Conservation (phyloP, 2,329 filamentous ascomycete genomes). For the Aspergillus japonicus region DNA sequence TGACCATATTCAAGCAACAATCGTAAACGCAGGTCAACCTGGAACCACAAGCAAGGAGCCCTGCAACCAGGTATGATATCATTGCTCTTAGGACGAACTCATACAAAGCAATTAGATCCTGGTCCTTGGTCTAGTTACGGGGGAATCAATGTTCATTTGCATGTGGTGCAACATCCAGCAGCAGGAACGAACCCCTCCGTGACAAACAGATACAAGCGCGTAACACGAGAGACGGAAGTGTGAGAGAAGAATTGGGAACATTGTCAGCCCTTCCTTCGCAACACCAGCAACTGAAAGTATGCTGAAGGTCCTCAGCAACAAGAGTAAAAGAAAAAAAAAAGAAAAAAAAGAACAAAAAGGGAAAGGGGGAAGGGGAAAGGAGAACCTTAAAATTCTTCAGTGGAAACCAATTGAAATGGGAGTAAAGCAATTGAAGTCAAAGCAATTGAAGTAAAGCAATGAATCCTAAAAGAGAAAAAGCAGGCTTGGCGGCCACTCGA, state of each 20-base stretch:
- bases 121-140: background rate
- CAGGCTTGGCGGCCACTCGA: conserved; percentile 17
- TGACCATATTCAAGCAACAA: background rate
- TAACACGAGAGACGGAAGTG: too few species aligned
- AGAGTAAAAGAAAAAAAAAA: too few species aligned
- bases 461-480: background rate
- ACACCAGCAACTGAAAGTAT: background rate
- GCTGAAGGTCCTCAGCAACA: background rate
- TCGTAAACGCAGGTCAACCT: background rate
- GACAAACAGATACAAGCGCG: too few species aligned
- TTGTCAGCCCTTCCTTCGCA: background rate
- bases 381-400: background rate
- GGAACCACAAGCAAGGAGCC: background rate
- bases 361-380: too few species aligned
- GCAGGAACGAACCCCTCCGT: too few species aligned
- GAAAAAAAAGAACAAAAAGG: too few species aligned
- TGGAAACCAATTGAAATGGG: too few species aligned
- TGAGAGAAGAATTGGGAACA: background rate
- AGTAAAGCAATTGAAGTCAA: background rate
- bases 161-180: too few species aligned
- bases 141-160: background rate
- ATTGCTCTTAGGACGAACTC: background rate
- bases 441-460: background rate
- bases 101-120: background rate
- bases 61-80: background rate